Base-by-base conservation (phyloP, 257 asterid species). In the Solanum tarijense region DNA sequence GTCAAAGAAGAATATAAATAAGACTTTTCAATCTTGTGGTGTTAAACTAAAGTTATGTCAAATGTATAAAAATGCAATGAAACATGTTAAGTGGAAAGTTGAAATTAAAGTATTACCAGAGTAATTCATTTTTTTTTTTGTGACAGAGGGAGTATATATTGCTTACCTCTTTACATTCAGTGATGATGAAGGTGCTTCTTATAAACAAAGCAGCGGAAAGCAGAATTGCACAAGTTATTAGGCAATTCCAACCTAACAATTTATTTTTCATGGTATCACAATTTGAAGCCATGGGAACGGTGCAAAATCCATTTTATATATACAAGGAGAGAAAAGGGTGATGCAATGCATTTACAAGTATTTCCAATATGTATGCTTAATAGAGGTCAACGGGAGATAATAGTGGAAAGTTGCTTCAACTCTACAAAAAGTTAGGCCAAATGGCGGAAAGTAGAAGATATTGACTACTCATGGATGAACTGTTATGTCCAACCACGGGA, bases 131-230 rank as follows among this genome's bases (percentile, higher is more conserved):
- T 58, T 58, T 6, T 48, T 20, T 58, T 58, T 20, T 58, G 66
- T 58, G 66, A 58, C 5, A 7, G 23, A 48, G 60, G 60, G 60
- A 48, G 21, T 48, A 58, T 23, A 73, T 32, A 35, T 36, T 87
- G 94, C 98, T 38, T 87, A 95, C 98, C 95, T 93, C 89, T 89
- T 91, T 93, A 71, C 92, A 91, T 85, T 93, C 92, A 38, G 90
- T 41, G 88, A 93, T 43, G 8, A 93, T 36, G 43, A 92, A 83
- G 5, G 87, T 69, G 88, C 90, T 91, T 89, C 90, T 90, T 36
- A 93, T 36, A 32, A 93, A 82, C 89, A 95, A 88, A 89, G 91
- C 87, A 29, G 90, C 91, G 87, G 93, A 92, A 88, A 94, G 75
- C 55, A 95, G 86, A 87, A 94, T 27, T 25, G 85, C 89, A 6